phyloP scores from a whole-genome alignment of 495 filamentous ascomycete genomes.

The Rostrohypoxylon terebratum region DNA sequence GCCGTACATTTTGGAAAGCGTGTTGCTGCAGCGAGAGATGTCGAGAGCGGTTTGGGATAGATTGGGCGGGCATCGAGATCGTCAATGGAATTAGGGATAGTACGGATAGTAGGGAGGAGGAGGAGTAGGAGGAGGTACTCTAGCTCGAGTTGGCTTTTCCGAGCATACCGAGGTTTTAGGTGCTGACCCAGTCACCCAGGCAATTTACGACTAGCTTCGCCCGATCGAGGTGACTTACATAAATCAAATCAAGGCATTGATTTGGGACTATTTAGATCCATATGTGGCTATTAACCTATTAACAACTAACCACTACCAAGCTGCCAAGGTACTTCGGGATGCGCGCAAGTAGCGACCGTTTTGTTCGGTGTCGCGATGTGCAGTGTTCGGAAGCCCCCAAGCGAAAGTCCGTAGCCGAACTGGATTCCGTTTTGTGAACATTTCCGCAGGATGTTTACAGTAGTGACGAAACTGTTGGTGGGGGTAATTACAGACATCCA shows the following conservation, averaged over 20 bases:
- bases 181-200: not conserved
- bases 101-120: not conserved
- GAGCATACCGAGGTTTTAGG: not conserved
- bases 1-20: not conserved
- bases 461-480: not conserved
- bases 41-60: not conserved
- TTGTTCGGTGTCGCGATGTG: not conserved
- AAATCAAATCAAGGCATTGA: not conserved
- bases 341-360: not conserved
- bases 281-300: not conserved
- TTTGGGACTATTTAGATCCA: not conserved
- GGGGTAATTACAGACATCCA: not conserved
- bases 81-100: not conserved
- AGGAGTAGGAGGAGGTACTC: no score
- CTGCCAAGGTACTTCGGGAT: not conserved
- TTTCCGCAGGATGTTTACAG: not conserved
- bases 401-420: slow-evolving; percentile 4
- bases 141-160: not conserved
- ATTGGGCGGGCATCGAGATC: not conserved
- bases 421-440: not conserved
- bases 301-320: no score
- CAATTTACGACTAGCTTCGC: not conserved
- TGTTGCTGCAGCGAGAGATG: not conserved
- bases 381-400: slow-evolving; percentile 23
- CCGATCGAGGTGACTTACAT: not conserved